Evolutionary conservation across 257 asterid genomes (phyloP).

Genomic region (Paraleonurus japonicus): DNA sequence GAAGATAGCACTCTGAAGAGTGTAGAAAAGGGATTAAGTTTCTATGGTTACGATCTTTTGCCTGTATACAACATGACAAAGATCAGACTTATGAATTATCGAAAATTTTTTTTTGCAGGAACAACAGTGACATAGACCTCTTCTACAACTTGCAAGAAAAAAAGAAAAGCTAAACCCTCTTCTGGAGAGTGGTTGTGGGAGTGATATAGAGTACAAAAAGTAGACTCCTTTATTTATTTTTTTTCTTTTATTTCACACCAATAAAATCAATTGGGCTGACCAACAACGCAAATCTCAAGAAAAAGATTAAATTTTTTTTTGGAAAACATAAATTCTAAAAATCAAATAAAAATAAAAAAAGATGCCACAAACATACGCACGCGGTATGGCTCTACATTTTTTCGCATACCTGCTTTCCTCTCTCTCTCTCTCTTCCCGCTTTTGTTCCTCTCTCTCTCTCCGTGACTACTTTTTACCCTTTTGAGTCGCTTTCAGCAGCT

Average conservation of each 20-base stretch:
- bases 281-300: constrained; percentile 46
- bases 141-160: constrained; percentile 24
- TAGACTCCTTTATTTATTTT: background rate
- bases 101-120: constrained; percentile 35
- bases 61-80: constrained; percentile 39
- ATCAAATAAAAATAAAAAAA: background rate
- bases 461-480: background rate
- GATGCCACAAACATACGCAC: constrained; percentile 2
- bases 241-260: constrained; percentile 18
- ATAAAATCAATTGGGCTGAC: constrained; percentile 25
- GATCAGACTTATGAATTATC: constrained; percentile 28
- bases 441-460: background rate
- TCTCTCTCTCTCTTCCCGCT: background rate
- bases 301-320: background rate
- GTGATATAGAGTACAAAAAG: constrained; percentile 23
- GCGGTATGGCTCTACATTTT: constrained; percentile 28
- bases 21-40: constrained; percentile 44
- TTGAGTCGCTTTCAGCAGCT: background rate
- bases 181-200: constrained; percentile 3
- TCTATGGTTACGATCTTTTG: constrained; percentile 49
- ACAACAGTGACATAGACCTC: constrained; percentile 32
- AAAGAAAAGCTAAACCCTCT: constrained; percentile 12
- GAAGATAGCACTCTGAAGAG: constrained; percentile 11
- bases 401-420: constrained; percentile 26
- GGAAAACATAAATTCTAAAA: background rate